Evolutionary conservation across 129 eudicot species (phyloP), one percentile per base, ranked within the genome.

Genomic region (Ambrosia artemisiifolia): DNA sequence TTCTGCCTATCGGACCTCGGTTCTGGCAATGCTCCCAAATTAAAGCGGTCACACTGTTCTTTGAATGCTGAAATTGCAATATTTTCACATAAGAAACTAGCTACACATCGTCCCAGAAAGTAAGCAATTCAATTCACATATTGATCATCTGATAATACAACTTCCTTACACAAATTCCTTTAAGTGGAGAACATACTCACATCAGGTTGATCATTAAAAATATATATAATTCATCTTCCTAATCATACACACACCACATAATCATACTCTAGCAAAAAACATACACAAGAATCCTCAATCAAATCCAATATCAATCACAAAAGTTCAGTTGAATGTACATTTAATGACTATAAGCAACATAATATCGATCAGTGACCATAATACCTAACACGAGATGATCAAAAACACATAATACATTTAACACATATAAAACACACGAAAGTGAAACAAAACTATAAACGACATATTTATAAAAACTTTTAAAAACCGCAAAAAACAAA

Each of bases 21-120:
- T 73, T 95, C 97, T 16, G 99, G 99, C 65, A 92, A 72, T 48
- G 97, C 99, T 73, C 99, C 99, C 99, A 95, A 42, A 95, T 95
- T 67, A 91, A 65, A 13, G 99, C 99, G 65, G 87, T 88, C 53
- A 79, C 81, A 53, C 99, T 96, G 67, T 82, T 70, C 79, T 78
- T 88, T 2, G 94, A 83, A 34, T 86, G 87, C 99, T 95, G 91
- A 70, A 75, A 70, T 59, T 42, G 48, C 72, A 75, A 42, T 40
- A 18, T 20, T 64, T 47, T 46, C 67, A 56, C 44, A 80, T 32
- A 57, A 19, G 24, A 70, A 50, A 69, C 62, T 42, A 53, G 28
- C n/a, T 7, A 40, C 8, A 24, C 38, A 69, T 28, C 18, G 51
- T 38, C n/a, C 7, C 47, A 34, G 14, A 14, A n/a, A 63, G n/a